Conservation (phyloP, 257 asterid species). For the Solanum pennellii region DNA sequence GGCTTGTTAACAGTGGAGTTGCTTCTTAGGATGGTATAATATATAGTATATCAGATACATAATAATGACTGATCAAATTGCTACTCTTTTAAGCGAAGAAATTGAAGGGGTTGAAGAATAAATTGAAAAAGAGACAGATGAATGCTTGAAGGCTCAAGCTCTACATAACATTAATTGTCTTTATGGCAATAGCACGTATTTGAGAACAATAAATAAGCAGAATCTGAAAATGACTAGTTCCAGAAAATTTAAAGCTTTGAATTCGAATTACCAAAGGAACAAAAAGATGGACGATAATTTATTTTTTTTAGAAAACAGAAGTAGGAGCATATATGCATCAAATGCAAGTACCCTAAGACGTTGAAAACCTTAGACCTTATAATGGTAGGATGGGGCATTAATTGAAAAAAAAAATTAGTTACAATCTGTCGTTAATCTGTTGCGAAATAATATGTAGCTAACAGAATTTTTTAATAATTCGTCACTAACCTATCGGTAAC, state of each 20-base stretch:
- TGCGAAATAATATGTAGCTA: not conserved
- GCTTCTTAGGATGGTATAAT: not conserved
- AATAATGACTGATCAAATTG: not conserved
- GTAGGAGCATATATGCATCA: not conserved
- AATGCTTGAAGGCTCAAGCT: not conserved
- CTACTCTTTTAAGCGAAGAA: constrained; percentile 1
- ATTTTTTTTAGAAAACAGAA: not conserved
- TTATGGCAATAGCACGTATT: not conserved
- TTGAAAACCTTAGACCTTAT: not conserved
- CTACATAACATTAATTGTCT: not conserved
- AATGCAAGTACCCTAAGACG: not conserved
- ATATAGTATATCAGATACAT: not conserved
- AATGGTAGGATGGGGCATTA: not conserved
- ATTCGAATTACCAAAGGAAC: too few species aligned
- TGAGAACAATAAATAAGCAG: not conserved
- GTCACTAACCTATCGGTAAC: not conserved
- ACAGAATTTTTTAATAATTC: not conserved
- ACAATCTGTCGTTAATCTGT: not conserved
- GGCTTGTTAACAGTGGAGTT: not conserved
- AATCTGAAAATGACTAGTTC: not conserved
- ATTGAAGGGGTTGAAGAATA: not conserved
- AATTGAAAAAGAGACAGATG: not conserved
- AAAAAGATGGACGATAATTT: too few species aligned
- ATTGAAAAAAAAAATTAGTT: not conserved
- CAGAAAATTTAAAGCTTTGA: not conserved